Evolutionary conservation across 2,329 filamentous ascomycete genomes (phyloP).

Genomic region (Epichloe sylvatica): DNA sequence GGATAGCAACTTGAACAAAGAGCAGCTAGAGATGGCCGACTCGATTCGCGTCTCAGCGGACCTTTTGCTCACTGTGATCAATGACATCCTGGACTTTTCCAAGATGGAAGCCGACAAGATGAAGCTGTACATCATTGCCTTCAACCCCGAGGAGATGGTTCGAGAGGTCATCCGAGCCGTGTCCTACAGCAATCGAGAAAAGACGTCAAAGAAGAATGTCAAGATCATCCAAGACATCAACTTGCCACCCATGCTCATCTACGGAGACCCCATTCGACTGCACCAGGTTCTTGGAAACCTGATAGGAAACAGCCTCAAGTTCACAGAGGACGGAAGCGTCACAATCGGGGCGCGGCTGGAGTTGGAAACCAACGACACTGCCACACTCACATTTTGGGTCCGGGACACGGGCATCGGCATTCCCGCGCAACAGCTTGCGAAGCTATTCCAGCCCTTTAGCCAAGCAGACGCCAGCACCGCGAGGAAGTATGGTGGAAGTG

Average conservation of each 20-base stretch:
- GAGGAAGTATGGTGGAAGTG: slow-evolving; percentile 81
- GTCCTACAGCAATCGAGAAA: slow-evolving; percentile 51
- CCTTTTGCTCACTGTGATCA: slow-evolving; percentile 80
- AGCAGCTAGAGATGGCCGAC: slow-evolving; percentile 75
- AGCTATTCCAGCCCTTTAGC: slow-evolving; percentile 83
- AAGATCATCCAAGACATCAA: slow-evolving; percentile 57
- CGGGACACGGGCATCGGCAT: slow-evolving; percentile 88
- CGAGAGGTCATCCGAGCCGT: slow-evolving; percentile 52
- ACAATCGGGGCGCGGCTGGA: slow-evolving; percentile 68
- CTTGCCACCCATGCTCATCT: slow-evolving; percentile 57
- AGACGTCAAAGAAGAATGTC: slow-evolving; percentile 48
- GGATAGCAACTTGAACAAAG: slow-evolving; percentile 58
- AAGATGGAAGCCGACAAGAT: slow-evolving; percentile 84
- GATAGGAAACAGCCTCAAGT: slow-evolving; percentile 87
- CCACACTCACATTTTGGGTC: slow-evolving; percentile 72
- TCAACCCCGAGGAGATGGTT: slow-evolving; percentile 54
- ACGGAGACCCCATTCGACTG: slow-evolving; percentile 51
- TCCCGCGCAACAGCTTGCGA: slow-evolving; percentile 63
- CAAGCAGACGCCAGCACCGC: slow-evolving; percentile 86
- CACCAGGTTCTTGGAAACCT: slow-evolving; percentile 67
- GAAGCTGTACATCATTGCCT: slow-evolving; percentile 61
- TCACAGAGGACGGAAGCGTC: slow-evolving; percentile 74
- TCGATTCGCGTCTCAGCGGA: slow-evolving; percentile 79
- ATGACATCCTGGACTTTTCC: slow-evolving; percentile 90
- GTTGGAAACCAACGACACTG: slow-evolving; percentile 52